Evolutionary conservation across 1,284 basidiomycete genomes (phyloP).

Genomic region (Golubevia pallescens): DNA sequence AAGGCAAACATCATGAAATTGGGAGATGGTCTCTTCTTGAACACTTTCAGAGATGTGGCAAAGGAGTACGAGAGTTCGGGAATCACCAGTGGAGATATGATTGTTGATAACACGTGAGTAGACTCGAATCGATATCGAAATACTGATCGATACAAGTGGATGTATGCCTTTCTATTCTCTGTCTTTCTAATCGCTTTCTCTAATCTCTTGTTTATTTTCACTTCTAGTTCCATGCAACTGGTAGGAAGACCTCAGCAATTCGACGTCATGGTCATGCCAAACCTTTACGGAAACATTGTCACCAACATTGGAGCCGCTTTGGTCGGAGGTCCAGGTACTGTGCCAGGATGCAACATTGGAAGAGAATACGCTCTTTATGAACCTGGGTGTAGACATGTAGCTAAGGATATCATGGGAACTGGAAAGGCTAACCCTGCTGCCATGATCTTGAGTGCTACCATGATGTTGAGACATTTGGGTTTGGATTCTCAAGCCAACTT

Average conservation of each 20-base stretch:
- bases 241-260: slow-evolving; percentile 94
- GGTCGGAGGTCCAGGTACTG: slow-evolving; percentile 95
- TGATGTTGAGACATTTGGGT: slow-evolving; percentile 98
- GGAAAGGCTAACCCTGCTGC: slow-evolving; percentile 97
- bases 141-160: too few relatives aligned
- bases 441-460: slow-evolving; percentile 95
- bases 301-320: slow-evolving; percentile 98
- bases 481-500: slow-evolving; percentile 93
- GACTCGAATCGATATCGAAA: too few relatives aligned
- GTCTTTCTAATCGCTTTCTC: slow-evolving; percentile 3
- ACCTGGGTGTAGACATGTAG: slow-evolving; percentile 97
- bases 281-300: slow-evolving; percentile 92
- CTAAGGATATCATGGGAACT: slow-evolving; percentile 95
- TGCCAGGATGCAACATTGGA: slow-evolving; percentile 97
- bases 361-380: slow-evolving; percentile 98
- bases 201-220: neutral
- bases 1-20: slow-evolving; percentile 99
- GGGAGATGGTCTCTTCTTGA: slow-evolving; percentile 98
- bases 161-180: neutral
- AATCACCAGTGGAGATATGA: slow-evolving; percentile 96
- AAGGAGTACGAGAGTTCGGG: slow-evolving; percentile 91
- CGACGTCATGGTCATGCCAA: slow-evolving; percentile 99
- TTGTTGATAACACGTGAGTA: slow-evolving; percentile 92
- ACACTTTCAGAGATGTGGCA: slow-evolving; percentile 94
- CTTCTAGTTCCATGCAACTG: slow-evolving; percentile 88